Evolutionary conservation across 2,329 filamentous ascomycete species (phyloP).

Genomic region (Curvularia eragrostidis): DNA sequence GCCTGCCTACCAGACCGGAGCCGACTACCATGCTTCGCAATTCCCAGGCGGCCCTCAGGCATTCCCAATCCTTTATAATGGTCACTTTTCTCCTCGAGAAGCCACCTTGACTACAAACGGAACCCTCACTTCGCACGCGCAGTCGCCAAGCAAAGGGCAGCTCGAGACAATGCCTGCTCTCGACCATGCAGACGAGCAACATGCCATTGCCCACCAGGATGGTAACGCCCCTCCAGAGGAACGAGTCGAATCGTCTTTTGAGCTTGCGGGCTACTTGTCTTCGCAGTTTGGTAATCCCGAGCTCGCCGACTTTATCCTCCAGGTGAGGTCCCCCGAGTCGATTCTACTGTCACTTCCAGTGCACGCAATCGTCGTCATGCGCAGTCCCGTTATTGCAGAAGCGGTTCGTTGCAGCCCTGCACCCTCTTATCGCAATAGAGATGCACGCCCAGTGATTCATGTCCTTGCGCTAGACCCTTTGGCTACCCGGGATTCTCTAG

Average conservation of each 20-base stretch:
- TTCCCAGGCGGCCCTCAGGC: slow-evolving; percentile 21
- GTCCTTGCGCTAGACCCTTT: slow-evolving; percentile 39
- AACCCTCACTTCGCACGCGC: slow-evolving; percentile 38
- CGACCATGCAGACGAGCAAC: slow-evolving; percentile 32
- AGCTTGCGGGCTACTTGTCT: slow-evolving; percentile 43
- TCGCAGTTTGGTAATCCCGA: slow-evolving; percentile 45
- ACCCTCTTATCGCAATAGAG: slow-evolving; percentile 30
- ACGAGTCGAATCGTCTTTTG: slow-evolving; percentile 36
- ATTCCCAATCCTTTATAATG: slow-evolving; percentile 31
- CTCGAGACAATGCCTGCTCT: slow-evolving; percentile 31
- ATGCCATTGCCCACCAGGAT: slow-evolving; percentile 28
- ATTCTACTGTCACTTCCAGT: slow-evolving; percentile 43
- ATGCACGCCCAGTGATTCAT: slow-evolving; percentile 35
- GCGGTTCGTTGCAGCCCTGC: slow-evolving; percentile 34
- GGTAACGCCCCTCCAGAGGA: slow-evolving; percentile 20
- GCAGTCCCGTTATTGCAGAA: slow-evolving; percentile 45
- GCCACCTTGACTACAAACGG: slow-evolving; percentile 34
- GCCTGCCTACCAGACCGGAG: slow-evolving; percentile 31
- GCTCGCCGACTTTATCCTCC: slow-evolving; percentile 48
- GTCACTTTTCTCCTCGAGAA: slow-evolving; percentile 28
- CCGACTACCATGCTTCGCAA: slow-evolving; percentile 32
- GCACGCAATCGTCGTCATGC: slow-evolving; percentile 45
- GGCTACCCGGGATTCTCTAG: slow-evolving; percentile 38
- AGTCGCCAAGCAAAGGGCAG: slow-evolving; percentile 44
- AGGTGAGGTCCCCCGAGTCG: slow-evolving; percentile 40